phyloP scores from a whole-genome alignment of 2,329 filamentous ascomycete species.

The Aspergillus oerlinghausenensis region DNA sequence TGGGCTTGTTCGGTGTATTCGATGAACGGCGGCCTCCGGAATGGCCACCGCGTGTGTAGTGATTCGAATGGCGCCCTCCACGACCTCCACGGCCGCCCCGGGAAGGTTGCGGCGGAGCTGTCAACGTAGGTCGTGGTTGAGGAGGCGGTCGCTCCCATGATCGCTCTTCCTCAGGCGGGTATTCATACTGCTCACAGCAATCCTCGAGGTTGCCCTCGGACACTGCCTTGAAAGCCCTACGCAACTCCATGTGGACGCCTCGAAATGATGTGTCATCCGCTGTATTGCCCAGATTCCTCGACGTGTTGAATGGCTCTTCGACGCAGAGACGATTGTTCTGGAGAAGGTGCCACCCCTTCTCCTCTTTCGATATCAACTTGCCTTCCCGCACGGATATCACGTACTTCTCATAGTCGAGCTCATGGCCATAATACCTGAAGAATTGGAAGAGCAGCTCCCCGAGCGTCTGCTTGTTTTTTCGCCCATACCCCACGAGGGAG shows the following conservation, averaged over 20 bases:
- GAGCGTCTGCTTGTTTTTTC: slow-evolving; percentile 72
- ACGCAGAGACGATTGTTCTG: slow-evolving; percentile 85
- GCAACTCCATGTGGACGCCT: slow-evolving; percentile 83
- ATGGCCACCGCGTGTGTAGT: slow-evolving; percentile 45
- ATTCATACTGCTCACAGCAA: slow-evolving; percentile 83
- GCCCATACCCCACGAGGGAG: slow-evolving; percentile 67
- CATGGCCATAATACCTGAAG: slow-evolving; percentile 90
- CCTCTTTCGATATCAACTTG: slow-evolving; percentile 69
- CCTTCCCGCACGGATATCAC: slow-evolving; percentile 84
- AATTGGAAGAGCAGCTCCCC: slow-evolving; percentile 91
- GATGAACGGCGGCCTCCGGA: slow-evolving; percentile 52
- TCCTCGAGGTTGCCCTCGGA: slow-evolving; percentile 73
- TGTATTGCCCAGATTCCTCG: slow-evolving; percentile 89
- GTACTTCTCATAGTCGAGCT: slow-evolving; percentile 80
- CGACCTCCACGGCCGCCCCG: slow-evolving; percentile 48
- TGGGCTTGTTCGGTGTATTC: slow-evolving; percentile 47
- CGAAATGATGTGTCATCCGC: slow-evolving; percentile 92
- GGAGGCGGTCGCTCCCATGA: slow-evolving; percentile 54
- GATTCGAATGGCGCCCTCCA: slow-evolving; percentile 47
- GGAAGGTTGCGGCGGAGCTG: slow-evolving; percentile 37
- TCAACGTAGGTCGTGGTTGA: slow-evolving; percentile 53
- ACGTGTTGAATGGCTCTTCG: slow-evolving; percentile 91
- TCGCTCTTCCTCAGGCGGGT: slow-evolving; percentile 71
- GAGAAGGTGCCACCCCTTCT: slow-evolving; percentile 81
- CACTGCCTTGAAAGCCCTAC: slow-evolving; percentile 80